Percentiles rank a stretch among this genome's conserved stretches.
Evolutionary conservation across 345 rosid species (phyloP).

Genomic region (Citrus mangshanensis): DNA sequence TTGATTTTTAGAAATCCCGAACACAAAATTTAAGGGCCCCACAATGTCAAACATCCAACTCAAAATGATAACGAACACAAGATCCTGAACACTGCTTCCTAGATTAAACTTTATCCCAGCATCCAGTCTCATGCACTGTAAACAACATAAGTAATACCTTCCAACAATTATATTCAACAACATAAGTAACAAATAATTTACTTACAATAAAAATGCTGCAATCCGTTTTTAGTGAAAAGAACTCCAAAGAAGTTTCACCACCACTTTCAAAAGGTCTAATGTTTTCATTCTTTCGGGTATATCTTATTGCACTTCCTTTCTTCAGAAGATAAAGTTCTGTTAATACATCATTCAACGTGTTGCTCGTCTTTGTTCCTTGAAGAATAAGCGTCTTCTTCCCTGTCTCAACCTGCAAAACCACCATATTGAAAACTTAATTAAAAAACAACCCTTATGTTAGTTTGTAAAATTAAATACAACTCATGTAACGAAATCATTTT

Average conservation of each 20-base stretch:
- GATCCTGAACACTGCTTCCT: background rate
- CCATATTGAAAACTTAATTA: background rate
- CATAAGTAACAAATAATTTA: background rate
- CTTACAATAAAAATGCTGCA: conserved; percentile 90
- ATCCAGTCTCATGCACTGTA: background rate
- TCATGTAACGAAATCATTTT: too few species aligned
- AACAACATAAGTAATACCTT: background rate
- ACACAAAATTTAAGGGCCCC: background rate
- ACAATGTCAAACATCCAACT: background rate
- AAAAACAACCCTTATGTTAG: too few species aligned
- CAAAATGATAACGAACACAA: background rate
- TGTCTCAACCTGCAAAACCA: conserved; percentile 59
- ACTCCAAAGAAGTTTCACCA: conserved; percentile 84
- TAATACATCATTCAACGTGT: conserved; percentile 56
- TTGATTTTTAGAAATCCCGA: too few species aligned
- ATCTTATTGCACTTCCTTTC: conserved; percentile 68
- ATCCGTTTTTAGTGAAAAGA: conserved; percentile 84
- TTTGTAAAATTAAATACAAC: too few species aligned
- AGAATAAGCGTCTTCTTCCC: conserved; percentile 94
- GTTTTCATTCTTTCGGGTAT: conserved; percentile 84
- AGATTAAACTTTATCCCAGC: background rate
- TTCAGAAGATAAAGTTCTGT: conserved; percentile 70
- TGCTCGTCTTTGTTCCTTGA: conserved; percentile 86
- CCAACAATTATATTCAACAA: background rate
- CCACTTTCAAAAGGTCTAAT: conserved; percentile 93